phyloP scores from a whole-genome alignment of 441 rosid species.

The Gossypium gossypioides region DNA sequence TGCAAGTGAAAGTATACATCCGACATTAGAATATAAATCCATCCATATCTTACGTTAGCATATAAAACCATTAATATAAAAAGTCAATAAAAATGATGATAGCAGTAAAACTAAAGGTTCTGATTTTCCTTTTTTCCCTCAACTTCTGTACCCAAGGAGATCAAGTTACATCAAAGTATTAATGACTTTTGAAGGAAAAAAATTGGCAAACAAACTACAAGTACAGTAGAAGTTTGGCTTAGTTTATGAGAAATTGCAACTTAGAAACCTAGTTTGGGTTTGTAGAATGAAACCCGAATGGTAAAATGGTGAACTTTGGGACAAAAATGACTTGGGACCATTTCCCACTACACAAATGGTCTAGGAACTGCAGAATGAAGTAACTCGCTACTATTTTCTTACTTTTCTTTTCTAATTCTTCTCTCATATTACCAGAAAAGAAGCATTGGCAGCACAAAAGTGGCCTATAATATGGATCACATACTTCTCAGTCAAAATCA shows the following conservation, averaged over 20 bases:
- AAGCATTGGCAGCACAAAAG: background rate
- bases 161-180: background rate
- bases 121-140: too few species aligned
- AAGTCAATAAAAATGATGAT: background rate
- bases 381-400: background rate
- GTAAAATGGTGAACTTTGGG: background rate
- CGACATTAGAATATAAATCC: background rate
- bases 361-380: background rate
- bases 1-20: background rate
- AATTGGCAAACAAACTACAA: background rate
- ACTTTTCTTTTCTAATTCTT: background rate
- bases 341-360: background rate
- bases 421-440: background rate
- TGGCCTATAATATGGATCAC: background rate
- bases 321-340: background rate
- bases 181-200: background rate
- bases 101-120: background rate
- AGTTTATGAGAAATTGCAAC: background rate
- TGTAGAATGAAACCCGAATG: background rate
- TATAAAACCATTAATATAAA: background rate
- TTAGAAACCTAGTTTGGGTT: background rate
- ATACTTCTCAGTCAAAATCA: background rate
- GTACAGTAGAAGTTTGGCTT: background rate
- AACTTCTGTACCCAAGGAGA: too few species aligned
- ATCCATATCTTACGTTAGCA: background rate